phyloP scores from a whole-genome alignment of 164 flowering plant species.

The Euptelea pleiosperma region DNA sequence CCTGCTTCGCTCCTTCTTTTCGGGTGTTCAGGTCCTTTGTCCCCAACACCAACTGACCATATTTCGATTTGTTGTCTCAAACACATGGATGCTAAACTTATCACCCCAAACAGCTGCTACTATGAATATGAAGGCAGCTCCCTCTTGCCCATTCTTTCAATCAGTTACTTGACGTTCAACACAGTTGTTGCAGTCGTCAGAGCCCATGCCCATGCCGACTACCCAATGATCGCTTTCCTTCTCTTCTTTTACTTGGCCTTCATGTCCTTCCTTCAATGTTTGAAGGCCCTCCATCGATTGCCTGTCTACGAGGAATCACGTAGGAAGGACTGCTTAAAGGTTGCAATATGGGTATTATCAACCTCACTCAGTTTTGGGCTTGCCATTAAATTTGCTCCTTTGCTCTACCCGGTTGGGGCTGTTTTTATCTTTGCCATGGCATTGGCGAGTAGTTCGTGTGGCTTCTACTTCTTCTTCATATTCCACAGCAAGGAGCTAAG shows the following conservation, averaged over 20 bases:
- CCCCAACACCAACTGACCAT: too few species aligned
- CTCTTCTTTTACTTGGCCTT: conserved; percentile 4
- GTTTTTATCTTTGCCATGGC: not conserved
- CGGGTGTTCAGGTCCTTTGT: too few species aligned
- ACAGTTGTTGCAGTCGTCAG: not conserved
- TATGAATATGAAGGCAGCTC: not conserved
- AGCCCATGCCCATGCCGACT: conserved; percentile 1
- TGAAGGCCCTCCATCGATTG: not conserved
- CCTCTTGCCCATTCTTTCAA: not conserved
- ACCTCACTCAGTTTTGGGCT: conserved; percentile 3
- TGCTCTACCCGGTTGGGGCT: not conserved
- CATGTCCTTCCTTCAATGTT: not conserved
- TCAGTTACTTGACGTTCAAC: not conserved
- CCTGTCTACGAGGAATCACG: conserved; percentile 3
- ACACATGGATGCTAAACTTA: too few species aligned
- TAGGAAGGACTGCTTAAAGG: conserved; percentile 4
- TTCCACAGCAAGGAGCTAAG: too few species aligned
- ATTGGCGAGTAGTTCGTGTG: not conserved
- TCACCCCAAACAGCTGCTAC: too few species aligned
- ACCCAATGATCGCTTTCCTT: not conserved
- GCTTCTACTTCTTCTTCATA: conserved; percentile 6
- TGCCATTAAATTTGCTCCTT: conserved; percentile 2
- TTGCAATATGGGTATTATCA: not conserved
- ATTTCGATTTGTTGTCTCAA: too few species aligned
- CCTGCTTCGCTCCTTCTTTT: too few species aligned